These are phyloP conservation scores for Aureobasidium sp. DNA, from an alignment of 2,329 filamentous ascomycete species.

Conservation along the genomic window DNA sequence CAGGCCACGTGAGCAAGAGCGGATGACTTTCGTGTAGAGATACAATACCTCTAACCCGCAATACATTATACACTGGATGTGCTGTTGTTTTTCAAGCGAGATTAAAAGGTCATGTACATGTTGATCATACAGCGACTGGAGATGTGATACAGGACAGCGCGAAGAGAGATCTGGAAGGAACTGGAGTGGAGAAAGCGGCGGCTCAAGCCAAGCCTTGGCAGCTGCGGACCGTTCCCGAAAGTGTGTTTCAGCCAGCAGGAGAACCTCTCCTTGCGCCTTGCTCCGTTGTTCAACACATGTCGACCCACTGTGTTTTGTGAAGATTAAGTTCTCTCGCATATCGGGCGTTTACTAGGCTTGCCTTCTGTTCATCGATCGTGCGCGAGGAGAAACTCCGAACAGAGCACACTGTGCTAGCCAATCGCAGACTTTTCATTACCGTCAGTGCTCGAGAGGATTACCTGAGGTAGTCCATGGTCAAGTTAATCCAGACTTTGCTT, in stretches of 20 bases:
- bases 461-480: neutral
- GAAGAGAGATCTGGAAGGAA: neutral
- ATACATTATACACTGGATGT: too few relatives aligned
- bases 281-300: neutral
- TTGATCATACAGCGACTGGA: neutral
- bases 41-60: neutral
- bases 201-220: neutral
- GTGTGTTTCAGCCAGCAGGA: slow-evolving; percentile 3
- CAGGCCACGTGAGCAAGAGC: neutral
- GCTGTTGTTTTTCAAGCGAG: neutral
- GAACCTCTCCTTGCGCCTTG: neutral
- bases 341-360: neutral
- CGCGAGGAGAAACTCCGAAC: neutral
- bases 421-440: neutral
- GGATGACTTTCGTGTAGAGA: neutral
- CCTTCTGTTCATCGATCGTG: neutral
- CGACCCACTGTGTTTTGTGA: slow-evolving; percentile 10
- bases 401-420: neutral
- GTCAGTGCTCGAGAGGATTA: neutral
- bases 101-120: neutral
- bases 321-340: neutral
- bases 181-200: neutral
- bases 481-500: neutral
- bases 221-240: neutral
- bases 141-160: slow-evolving; percentile 4